These are phyloP conservation scores for Fusarium praegraminearum DNA, from an alignment of 2,329 filamentous ascomycete species.

Conservation along the genomic window DNA sequence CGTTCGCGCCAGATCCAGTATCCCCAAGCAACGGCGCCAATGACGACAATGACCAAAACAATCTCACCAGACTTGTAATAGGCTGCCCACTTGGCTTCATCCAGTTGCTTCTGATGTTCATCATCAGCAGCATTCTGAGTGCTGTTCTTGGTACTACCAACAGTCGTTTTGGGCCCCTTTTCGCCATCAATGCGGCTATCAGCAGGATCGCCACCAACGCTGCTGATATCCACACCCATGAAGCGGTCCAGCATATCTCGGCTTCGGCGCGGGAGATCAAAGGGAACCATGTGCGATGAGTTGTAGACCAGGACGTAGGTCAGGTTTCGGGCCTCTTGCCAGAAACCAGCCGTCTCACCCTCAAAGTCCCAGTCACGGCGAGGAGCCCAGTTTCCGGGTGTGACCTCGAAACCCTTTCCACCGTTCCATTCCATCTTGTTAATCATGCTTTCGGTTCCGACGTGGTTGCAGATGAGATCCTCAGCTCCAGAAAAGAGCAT, in stretches of 20 bases:
- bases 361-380: constrained; percentile 95
- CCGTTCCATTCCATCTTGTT: constrained; percentile 92
- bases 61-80: constrained; percentile 90
- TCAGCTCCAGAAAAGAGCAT: constrained; percentile 93
- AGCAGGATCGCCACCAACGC: constrained; percentile 82
- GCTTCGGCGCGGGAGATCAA: constrained; percentile 86
- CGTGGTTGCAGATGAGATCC: constrained; percentile 96
- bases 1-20: constrained; percentile 75
- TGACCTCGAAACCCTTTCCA: constrained; percentile 89
- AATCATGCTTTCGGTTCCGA: constrained; percentile 93
- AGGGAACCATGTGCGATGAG: constrained; percentile 97
- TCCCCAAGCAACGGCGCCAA: constrained; percentile 80
- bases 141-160: constrained; percentile 74
- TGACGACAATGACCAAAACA: constrained; percentile 82
- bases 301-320: constrained; percentile 98
- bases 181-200: constrained; percentile 89
- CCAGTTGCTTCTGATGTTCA: constrained; percentile 73
- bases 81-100: constrained; percentile 87
- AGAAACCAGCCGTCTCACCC: constrained; percentile 86
- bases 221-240: constrained; percentile 90
- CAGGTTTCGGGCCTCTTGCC: constrained; percentile 93
- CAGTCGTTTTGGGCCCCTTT: constrained; percentile 80
- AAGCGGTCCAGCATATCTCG: constrained; percentile 98
- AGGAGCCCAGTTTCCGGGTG: constrained; percentile 90
- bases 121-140: constrained; percentile 68